phyloP scores from a whole-genome alignment of 2,329 filamentous ascomycete genomes.

The Orbilia blumenaviensis region DNA sequence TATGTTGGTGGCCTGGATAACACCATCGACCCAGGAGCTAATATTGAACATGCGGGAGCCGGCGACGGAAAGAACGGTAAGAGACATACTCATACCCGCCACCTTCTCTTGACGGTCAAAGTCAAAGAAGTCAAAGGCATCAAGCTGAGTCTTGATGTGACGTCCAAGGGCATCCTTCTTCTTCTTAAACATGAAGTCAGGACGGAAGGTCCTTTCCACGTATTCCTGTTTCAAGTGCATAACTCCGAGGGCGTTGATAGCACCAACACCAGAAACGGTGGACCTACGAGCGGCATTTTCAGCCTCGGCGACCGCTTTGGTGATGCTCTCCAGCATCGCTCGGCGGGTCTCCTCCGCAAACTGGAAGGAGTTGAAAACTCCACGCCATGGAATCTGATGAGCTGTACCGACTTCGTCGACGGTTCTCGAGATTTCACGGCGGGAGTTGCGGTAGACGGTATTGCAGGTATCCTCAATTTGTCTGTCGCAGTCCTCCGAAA shows the following conservation, averaged over 20 bases:
- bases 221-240: conserved; percentile 89
- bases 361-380: conserved; percentile 82
- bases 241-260: conserved; percentile 87
- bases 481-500: conserved; percentile 81
- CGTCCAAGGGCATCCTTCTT: conserved; percentile 82
- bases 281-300: conserved; percentile 84
- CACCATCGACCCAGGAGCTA: conserved; percentile 87
- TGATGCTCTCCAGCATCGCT: conserved; percentile 89
- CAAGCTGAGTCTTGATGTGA: conserved; percentile 85
- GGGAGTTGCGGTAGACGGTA: conserved; percentile 84
- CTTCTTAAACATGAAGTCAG: conserved; percentile 92
- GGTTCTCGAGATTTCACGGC: conserved; percentile 76
- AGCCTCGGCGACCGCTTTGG: conserved; percentile 77
- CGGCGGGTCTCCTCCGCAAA: conserved; percentile 93
- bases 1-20: conserved; percentile 80
- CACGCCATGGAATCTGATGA: conserved; percentile 85
- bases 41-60: conserved; percentile 83
- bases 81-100: conserved; percentile 90
- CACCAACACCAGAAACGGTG: conserved; percentile 81
- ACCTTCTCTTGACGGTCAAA: conserved; percentile 93
- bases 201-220: conserved; percentile 83
- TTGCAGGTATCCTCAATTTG: conserved; percentile 86
- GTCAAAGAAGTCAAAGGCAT: conserved; percentile 94
- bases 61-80: conserved; percentile 87
- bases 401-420: conserved; percentile 79